A percentile compares a stretch with the other conserved stretches of the same genome.
Evolutionary conservation across 495 filamentous ascomycete species (phyloP).

Genomic region (Chaetomidium leptoderma): DNA sequence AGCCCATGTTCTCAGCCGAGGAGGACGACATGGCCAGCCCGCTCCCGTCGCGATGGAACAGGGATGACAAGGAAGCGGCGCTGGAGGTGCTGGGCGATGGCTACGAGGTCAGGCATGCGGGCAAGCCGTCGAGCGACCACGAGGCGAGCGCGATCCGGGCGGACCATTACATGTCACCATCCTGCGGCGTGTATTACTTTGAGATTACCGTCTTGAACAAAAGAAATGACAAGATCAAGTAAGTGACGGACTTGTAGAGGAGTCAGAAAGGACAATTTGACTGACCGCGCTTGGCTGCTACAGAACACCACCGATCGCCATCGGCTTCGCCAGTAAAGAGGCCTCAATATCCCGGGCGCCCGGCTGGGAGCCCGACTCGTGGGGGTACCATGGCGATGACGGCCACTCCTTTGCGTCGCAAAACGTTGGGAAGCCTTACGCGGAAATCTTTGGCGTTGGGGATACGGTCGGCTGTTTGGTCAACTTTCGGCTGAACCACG

Average conservation of each 20-base stretch:
- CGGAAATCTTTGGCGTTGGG: conserved; percentile 60
- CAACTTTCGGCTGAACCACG: conserved; percentile 82
- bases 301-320: conserved; percentile 72
- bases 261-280: neutral
- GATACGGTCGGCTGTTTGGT: conserved; percentile 92
- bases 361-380: conserved; percentile 94
- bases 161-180: conserved; percentile 83
- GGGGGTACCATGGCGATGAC: conserved; percentile 97
- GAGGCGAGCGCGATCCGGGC: conserved; percentile 82
- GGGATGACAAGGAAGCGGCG: conserved; percentile 64
- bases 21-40: conserved; percentile 57
- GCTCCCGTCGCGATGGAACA: conserved; percentile 80
- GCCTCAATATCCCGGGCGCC: conserved; percentile 77
- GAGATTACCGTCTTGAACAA: conserved; percentile 84
- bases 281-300: neutral
- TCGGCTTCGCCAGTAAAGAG: conserved; percentile 77
- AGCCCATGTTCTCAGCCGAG: conserved; percentile 24
- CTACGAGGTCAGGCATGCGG: conserved; percentile 69
- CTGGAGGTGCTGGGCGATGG: conserved; percentile 74
- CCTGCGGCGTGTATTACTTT: conserved; percentile 95
- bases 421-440: conserved; percentile 71
- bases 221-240: conserved; percentile 74
- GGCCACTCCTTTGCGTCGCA: conserved; percentile 77
- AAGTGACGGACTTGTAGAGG: conserved; percentile 34
- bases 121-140: conserved; percentile 51